Evolutionary conservation across 345 rosid genomes (phyloP).

Genomic region (Ceriops zippeliana): DNA sequence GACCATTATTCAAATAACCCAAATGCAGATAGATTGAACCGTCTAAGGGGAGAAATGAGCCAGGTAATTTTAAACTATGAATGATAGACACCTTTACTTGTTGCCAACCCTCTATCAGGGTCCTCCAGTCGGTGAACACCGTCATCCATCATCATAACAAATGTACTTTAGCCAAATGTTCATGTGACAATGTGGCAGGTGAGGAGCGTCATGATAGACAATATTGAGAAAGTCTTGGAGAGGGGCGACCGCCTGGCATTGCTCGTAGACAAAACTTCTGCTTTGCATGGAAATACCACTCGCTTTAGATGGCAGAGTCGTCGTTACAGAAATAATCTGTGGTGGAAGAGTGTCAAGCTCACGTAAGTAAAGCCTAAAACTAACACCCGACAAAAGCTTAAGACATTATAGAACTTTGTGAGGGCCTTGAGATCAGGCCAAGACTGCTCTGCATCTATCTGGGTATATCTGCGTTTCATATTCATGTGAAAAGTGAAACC

Average conservation of each 20-base stretch:
- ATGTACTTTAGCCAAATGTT: too few species aligned
- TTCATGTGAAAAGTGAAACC: too few species aligned
- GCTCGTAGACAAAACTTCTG: constrained; percentile 42
- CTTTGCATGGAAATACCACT: constrained; percentile 37
- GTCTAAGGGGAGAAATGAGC: constrained; percentile 53
- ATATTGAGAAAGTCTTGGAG: constrained; percentile 46
- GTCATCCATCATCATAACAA: too few species aligned
- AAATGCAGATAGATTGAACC: constrained; percentile 38
- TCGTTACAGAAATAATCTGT: constrained; percentile 31
- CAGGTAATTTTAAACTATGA: constrained; percentile 18
- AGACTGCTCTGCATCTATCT: too few species aligned
- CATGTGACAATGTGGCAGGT: constrained; percentile 22
- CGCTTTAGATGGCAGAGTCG: constrained; percentile 41
- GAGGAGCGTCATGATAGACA: constrained; percentile 44
- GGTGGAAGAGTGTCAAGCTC: constrained; percentile 51
- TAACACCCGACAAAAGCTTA: background rate
- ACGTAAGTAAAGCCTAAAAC: constrained; percentile 26
- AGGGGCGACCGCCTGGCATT: constrained; percentile 48
- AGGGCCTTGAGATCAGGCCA: too few species aligned
- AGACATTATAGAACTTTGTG: too few species aligned
- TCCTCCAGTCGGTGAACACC: too few species aligned
- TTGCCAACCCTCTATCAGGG: too few species aligned
- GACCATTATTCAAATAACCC: constrained; percentile 42
- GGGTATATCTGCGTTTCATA: too few species aligned
- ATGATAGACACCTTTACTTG: background rate